Evolutionary conservation across 805 yeast genomes (phyloP), one percentile per base, ranked within the genome.

Genomic region (Yarrowia divulgata): DNA sequence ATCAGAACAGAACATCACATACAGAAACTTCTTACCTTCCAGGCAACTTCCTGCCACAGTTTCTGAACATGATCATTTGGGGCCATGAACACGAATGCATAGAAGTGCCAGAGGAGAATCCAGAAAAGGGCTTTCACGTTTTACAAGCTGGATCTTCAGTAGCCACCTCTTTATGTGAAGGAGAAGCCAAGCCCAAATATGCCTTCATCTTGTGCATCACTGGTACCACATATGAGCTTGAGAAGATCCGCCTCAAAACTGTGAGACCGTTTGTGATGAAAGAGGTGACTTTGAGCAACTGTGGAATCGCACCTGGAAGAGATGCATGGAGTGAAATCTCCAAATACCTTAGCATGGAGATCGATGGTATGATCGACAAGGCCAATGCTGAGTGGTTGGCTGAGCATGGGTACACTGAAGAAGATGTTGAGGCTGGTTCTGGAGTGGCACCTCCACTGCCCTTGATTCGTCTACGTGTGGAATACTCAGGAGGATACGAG

Each of bases 31-130:
- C 91, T 5, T 90, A 90, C 72, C 81, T 95, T 5, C 98, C 98
- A 7, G 98, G 93, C 72, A 84, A 83, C 67, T 90, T 90, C 73
- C 79, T 95, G 32, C 99, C 98, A 0, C 81, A 83, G 9, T 93
- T 93, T 75, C 74, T 95, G 58, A 93, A 95, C 75, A 81, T 94
- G 69, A 88, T 95, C 0, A 80, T 93, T 1, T 95, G 99, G 99
- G 99, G 99, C 18, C 99, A 95, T 78, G 99, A 95, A 77, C 99
- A 95, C 78, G 98, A 95, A 76, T 92, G 98, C 75, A 83, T 88
- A 5, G 91, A 94, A 0, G 86, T 85, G 70, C 87, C 97, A 0
- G 84, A 82, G 1, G 70, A 74, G 5, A 85, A 84, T 70, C 81
- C 86, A 0, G 83, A 82, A 12, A 84, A 84, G 2, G 89, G 88